A percentile compares a stretch with the other conserved stretches of the same genome.
Conservation (phyloP, 148 eudicot species). For the Salicornia ramosissima region DNA sequence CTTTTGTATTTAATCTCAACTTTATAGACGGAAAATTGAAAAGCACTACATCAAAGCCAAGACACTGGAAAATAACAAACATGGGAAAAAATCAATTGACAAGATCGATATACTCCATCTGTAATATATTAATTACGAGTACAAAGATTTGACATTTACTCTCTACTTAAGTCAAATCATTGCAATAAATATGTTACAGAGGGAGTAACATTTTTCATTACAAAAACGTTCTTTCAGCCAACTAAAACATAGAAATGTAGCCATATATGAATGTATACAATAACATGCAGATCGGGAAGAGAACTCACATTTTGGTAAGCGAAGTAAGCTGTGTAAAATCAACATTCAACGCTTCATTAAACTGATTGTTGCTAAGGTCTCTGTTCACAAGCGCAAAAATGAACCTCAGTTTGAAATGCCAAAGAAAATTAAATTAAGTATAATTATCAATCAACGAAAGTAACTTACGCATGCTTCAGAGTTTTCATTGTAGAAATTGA, state of each 20-base stretch:
- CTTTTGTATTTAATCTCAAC: not conserved
- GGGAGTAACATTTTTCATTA: not conserved
- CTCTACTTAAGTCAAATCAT: no score
- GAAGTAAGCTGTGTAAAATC: slow-evolving; percentile 53
- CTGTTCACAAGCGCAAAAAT: slow-evolving; percentile 32
- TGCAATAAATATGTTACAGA: no score
- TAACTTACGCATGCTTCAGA: slow-evolving; percentile 63
- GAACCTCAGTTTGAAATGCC: slow-evolving; percentile 4
- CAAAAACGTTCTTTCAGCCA: not conserved
- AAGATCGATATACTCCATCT: not conserved
- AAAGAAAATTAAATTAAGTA: not conserved
- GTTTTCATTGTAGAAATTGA: slow-evolving; percentile 63
- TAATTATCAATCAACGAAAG: slow-evolving; percentile 4
- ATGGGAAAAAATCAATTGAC: not conserved
- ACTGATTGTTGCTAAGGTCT: slow-evolving; percentile 78
- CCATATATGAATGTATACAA: not conserved
- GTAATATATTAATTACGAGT: no score
- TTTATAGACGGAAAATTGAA: not conserved
- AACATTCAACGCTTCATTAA: slow-evolving; percentile 53
- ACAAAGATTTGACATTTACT: no score
- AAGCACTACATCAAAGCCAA: not conserved
- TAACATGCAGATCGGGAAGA: slow-evolving; percentile 6
- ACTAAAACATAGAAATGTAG: slow-evolving; percentile 6
- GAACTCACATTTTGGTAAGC: slow-evolving; percentile 66
- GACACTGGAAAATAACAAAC: not conserved